Base-by-base conservation (phyloP, 2,329 filamentous ascomycete species). In the Fusarium fujikuroi region DNA sequence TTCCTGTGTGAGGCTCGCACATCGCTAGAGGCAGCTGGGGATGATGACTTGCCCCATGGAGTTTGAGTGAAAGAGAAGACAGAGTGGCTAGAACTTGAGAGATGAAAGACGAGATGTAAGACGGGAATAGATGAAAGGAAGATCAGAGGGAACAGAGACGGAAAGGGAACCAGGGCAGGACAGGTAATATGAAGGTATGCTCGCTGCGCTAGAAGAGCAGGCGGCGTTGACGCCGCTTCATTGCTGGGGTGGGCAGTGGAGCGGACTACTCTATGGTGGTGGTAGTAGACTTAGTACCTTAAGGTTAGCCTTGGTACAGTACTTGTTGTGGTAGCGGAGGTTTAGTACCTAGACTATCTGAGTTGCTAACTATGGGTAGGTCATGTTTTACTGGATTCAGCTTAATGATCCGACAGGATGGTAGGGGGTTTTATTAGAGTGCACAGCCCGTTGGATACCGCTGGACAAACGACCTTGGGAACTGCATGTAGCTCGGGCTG, bases 121-220 rank as follows among this genome's bases (percentile, higher is more conserved):
- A 43, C 36, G 32, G 28, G 28, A 49, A 34, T 60, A 62, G 58
- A 67, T 59, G 47, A 39, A 46, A 52, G 44, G 46, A 52, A 63
- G 63, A 53, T 47, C 57, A 61, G 49, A 66, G 47, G 56, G 62
- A 30, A 40, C 30, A 44, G 59, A 71, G 34, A n/a, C 46, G 46
- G 58, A 58, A 68, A 62, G 50, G 50, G 56, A 53, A 68, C 67
- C 66, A 77, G 54, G 54, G 40, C 30, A 58, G 40, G 39, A 50
- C 50, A 60, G 61, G 73, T 72, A 78, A 74, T 78, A 78, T 79
- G 77, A 78, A 74, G 77, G 74, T 68, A 79, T 78, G 75, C 73
- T 72, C 75, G 68, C 74, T 77, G 77, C 75, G 75, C 75, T 78
- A 75, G 72, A 67, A 58, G 69, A 76, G 53, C 67, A 73, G 75